Base-by-base conservation (phyloP, 2,329 filamentous ascomycete genomes). In the Endoconidiophora polonica region DNA sequence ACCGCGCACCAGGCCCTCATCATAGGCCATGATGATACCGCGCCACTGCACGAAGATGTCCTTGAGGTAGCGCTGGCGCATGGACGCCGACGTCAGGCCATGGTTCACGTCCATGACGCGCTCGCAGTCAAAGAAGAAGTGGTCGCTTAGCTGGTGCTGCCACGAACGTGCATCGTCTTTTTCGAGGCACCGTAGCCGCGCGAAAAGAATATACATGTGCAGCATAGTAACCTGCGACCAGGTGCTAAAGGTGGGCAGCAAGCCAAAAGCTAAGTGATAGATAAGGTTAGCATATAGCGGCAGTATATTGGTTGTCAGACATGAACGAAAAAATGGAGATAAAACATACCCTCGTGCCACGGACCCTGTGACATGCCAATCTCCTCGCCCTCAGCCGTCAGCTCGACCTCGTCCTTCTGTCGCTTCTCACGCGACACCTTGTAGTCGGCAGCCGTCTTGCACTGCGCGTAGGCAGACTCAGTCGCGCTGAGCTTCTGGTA, bases 171-270 rank as follows among this genome's bases (percentile, higher is more conserved):
- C 79, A 57, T 76, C 71, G 20, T 81, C 74, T 49, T 72, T 68
- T 20, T 85, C 80, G 58, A 95, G 77, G 63, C 80, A 81, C 56
- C 91, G 83, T 58, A 95, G 70, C 51, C 88, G 83, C 44, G 85
- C 83, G 50, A 85, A 83, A 53, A 96, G 66, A 52, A 95, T 75
- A 70, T 94, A 96, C 74, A 98, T 83, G 70, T 98, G 90, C 52
- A 98, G 74, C 73, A 94, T 94, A 36, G 88, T 91, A 42, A 96
- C 81, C 65, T 96, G 88, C 18, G 87, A 85, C 91, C 91, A 98
- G 51, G 85, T 90, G 61, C 81, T 88, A 65, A 98, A 98, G 0
- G 87, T 96, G 1, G 87, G 85, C 29, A 76, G 72, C 16, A 98
- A 76, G 23, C 76, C 76, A 55, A 94, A 77, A 47, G 81, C 86